Evolutionary conservation across 495 filamentous ascomycete genomes (phyloP).

Genomic region (Neurospora hispaniola): DNA sequence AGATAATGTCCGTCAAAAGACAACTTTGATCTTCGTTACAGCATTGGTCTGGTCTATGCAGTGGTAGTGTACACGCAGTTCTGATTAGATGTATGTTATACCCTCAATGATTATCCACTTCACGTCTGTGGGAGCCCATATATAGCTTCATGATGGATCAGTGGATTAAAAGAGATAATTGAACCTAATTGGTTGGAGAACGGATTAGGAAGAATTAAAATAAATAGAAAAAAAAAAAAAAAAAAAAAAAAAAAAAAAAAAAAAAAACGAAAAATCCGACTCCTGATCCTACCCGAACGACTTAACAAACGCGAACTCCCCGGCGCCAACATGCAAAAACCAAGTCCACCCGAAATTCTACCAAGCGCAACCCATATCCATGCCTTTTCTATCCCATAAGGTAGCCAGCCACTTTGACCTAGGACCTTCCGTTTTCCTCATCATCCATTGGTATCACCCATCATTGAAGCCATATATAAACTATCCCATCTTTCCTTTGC

Average conservation of each 20-base stretch:
- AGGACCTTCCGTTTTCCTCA: neutral
- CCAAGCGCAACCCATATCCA: neutral
- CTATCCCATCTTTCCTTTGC: neutral
- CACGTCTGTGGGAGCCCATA: neutral
- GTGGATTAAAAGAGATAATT: neutral
- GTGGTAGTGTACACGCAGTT: neutral
- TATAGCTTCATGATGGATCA: neutral
- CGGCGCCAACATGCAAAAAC: neutral
- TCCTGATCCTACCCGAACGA: neutral
- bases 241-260: neutral
- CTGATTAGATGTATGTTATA: neutral
- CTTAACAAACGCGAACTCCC: neutral
- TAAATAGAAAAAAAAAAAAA: neutral
- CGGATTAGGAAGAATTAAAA: neutral
- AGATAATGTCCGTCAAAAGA: neutral
- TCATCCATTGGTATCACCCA: neutral
- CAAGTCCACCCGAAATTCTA: neutral
- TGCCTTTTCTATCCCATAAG: neutral
- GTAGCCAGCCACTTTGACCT: neutral
- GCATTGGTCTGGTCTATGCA: neutral
- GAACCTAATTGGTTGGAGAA: neutral
- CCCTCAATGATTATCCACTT: neutral
- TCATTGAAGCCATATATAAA: neutral
- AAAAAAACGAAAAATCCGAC: neutral
- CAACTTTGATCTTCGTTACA: neutral